These are phyloP conservation scores for Peronospora destructor DNA, from an alignment of 352 stramenopile genomes.

Conservation along the genomic window DNA sequence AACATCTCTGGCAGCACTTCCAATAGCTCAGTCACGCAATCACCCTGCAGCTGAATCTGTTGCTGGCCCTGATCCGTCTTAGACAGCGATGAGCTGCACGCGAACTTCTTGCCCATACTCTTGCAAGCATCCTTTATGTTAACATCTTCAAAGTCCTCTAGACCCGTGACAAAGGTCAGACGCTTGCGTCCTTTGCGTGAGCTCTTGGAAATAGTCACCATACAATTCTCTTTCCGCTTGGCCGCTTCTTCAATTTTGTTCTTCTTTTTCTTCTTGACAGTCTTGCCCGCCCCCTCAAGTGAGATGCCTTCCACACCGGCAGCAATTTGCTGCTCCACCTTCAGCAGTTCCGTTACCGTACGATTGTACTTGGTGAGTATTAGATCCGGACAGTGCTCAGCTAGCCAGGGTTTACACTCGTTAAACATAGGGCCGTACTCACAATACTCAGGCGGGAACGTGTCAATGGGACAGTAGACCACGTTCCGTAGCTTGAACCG, in stretches of 20 bases:
- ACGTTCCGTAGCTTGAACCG: slow-evolving; percentile 53
- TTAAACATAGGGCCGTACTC: slow-evolving; percentile 83
- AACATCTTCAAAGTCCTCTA: slow-evolving; percentile 73
- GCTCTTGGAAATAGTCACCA: slow-evolving; percentile 63
- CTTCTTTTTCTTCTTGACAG: slow-evolving; percentile 81
- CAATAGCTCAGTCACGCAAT: slow-evolving; percentile 66
- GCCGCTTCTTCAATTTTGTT: slow-evolving; percentile 69
- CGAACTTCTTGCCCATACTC: slow-evolving; percentile 75
- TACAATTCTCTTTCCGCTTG: slow-evolving; percentile 63
- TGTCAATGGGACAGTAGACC: slow-evolving; percentile 82
- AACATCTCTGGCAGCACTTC: slow-evolving; percentile 76
- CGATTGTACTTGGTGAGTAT: slow-evolving; percentile 81
- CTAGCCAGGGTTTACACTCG: slow-evolving; percentile 78
- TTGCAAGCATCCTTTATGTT: slow-evolving; percentile 83
- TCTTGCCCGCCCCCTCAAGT: slow-evolving; percentile 61
- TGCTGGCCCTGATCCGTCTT: slow-evolving; percentile 69
- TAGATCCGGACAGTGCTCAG: slow-evolving; percentile 62
- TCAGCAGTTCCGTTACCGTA: slow-evolving; percentile 65
- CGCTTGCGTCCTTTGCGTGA: slow-evolving; percentile 74
- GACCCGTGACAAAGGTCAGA: slow-evolving; percentile 73
- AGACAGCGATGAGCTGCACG: slow-evolving; percentile 72
- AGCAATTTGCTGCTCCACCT: slow-evolving; percentile 75
- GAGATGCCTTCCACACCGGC: slow-evolving; percentile 70
- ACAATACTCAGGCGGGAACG: slow-evolving; percentile 78
- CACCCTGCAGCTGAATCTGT: slow-evolving; percentile 79